phyloP scores from a whole-genome alignment of 495 filamentous ascomycete genomes.

The Massariosphaeria phaeospora region DNA sequence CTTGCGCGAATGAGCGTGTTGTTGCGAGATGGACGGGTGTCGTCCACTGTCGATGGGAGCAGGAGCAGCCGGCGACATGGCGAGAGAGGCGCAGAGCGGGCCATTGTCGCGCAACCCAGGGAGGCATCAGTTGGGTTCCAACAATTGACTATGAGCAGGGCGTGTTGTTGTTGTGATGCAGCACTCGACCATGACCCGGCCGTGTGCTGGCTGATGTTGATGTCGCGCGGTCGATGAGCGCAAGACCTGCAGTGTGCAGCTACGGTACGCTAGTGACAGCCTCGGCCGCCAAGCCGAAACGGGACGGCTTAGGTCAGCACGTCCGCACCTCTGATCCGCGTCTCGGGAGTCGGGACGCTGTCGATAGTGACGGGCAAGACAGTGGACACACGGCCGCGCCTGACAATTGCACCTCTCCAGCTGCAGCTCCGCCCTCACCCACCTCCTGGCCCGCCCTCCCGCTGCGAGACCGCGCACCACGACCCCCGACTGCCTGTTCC shows the following conservation, averaged over 20 bases:
- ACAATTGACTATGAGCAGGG: background rate
- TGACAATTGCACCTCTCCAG: background rate
- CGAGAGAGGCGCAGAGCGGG: slow-evolving; percentile 1
- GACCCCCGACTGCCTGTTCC: slow-evolving; percentile 6
- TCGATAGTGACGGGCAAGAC: too few species aligned
- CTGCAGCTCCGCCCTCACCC: background rate
- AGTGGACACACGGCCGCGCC: too few species aligned
- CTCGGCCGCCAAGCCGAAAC: too few species aligned
- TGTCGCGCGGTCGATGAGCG: too few species aligned
- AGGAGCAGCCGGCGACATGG: background rate
- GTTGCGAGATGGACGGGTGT: background rate
- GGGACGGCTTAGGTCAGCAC: too few species aligned
- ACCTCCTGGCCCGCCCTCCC: background rate
- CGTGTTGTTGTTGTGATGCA: background rate
- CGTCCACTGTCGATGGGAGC: background rate
- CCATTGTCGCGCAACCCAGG: slow-evolving; percentile 15
- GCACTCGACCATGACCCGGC: too few species aligned
- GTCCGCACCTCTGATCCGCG: too few species aligned
- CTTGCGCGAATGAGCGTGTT: background rate
- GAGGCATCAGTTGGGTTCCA: slow-evolving; percentile 18
- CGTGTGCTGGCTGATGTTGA: too few species aligned
- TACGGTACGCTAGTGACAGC: too few species aligned
- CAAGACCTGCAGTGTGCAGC: too few species aligned
- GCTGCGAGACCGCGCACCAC: background rate
- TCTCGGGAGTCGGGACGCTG: too few species aligned